Base-by-base conservation (phyloP, 2,329 filamentous ascomycete genomes). In the Lachnellula willkommii region DNA sequence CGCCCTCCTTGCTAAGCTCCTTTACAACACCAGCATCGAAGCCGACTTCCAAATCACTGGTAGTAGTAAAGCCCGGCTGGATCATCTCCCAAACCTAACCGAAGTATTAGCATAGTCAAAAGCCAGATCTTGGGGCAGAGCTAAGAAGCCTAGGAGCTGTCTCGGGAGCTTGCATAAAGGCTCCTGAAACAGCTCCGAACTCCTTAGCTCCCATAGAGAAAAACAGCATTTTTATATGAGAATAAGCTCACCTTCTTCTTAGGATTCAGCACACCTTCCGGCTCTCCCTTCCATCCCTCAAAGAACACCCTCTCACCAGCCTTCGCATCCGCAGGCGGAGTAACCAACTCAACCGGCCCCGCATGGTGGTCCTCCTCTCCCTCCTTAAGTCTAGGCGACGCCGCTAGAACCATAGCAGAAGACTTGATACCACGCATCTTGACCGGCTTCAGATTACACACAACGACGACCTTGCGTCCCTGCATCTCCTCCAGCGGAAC, bases 391-490 rank as follows among this genome's bases (percentile, higher is more conserved):
- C 81, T 80, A n/a, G 93, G 94, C 17, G 90, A 96, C 2, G 94
- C 94, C 9, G 94, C 94, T 40, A 99, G 82, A 15, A 99, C 94
- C 94, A 99, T 97, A 68, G 92, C 87, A 53, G 75, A 79, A 35
- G 81, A 88, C 71, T 88, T 88, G 71, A 90, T 82, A 64, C 94
- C 94, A 62, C 94, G 89, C 94, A 99, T 99, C 73, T 95, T 99
- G 72, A 97, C 94, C 50, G 94, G 94, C 81, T 99, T 99, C 65
- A 99, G 83, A 75, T 99, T 99, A 80, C 90, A 95, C 22, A 99
- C 93, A 1, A 94, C 89, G 35, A 99, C 83, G 59, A 99, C 90
- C 77, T 95, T 95, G 72, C 94, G 90, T 69, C 86, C 85, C 74
- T 99, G 94, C 94, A 99, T 96, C 73, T 96, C 90, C 73, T 90